phyloP scores from a whole-genome alignment of 331 rosid species.

The Erythrophleum ivorense region DNA sequence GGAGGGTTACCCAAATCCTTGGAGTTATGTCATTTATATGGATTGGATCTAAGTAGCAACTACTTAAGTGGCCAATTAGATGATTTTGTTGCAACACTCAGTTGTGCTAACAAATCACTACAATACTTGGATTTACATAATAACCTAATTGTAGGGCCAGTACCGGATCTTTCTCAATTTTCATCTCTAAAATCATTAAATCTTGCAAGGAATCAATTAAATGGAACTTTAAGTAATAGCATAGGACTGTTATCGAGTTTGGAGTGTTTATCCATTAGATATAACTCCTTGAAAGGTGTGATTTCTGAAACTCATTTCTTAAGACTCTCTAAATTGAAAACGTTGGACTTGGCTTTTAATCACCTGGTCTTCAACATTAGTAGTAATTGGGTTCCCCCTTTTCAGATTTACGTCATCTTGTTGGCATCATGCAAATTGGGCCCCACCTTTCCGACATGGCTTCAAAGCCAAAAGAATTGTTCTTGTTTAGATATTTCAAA shows the following conservation, averaged over 20 bases:
- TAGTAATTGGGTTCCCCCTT: conserved; percentile 27
- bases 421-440: conserved; percentile 35
- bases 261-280: background rate
- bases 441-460: conserved; percentile 41
- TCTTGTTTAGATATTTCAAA: background rate
- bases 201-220: fast-evolving
- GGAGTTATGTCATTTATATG: background rate
- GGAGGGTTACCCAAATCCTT: background rate
- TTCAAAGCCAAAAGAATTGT: background rate
- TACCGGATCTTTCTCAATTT: background rate
- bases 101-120: background rate
- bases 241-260: background rate
- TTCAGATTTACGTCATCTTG: fast-evolving
- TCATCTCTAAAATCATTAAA: background rate
- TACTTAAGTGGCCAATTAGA: background rate
- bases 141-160: background rate
- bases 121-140: background rate
- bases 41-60: background rate
- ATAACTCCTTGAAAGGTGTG: background rate
- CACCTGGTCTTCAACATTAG: background rate
- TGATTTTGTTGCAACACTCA: background rate
- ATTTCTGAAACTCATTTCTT: background rate
- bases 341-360: background rate
- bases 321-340: background rate
- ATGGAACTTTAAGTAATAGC: background rate